Evolutionary conservation across 176 grass and related monocot species (phyloP).

Genomic region (Juncus inflexus): DNA sequence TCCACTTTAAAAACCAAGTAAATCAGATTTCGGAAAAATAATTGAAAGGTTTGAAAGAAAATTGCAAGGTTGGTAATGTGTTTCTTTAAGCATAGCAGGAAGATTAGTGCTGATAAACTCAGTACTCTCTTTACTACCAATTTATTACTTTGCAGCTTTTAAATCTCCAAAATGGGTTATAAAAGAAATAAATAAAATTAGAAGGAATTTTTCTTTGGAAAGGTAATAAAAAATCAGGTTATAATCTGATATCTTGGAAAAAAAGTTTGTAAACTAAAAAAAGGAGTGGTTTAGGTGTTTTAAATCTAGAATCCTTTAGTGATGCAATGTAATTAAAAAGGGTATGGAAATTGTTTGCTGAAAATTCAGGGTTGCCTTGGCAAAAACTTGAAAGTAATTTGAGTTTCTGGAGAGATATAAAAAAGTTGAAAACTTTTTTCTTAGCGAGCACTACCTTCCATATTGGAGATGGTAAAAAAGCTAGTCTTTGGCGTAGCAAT

Average conservation of each 20-base stretch:
- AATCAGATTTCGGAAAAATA: not conserved
- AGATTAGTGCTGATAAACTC: not conserved
- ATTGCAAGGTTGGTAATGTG: not conserved
- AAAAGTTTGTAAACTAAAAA: not conserved
- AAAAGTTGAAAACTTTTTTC: not conserved
- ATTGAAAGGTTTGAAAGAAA: not conserved
- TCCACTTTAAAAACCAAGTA: not conserved
- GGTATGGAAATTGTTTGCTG: not conserved
- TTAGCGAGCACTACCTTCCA: no score
- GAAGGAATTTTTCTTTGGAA: no score
- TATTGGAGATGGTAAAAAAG: no score
- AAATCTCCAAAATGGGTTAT: not conserved
- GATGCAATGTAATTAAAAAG: not conserved
- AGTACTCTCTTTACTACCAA: not conserved
- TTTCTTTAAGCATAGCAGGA: not conserved
- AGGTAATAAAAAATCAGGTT: no score
- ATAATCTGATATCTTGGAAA: no score
- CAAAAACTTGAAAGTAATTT: not conserved
- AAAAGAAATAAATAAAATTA: no score
- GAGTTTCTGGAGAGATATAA: not conserved
- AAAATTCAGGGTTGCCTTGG: not conserved
- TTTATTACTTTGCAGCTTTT: not conserved
- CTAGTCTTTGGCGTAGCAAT: no score
- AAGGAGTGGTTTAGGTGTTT: not conserved
- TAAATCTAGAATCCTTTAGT: no score